A percentile compares a stretch with the other conserved stretches of the same genome.
phyloP scores from a whole-genome alignment of 768 basidiomycete genomes.

The Russula dissimulans region DNA sequence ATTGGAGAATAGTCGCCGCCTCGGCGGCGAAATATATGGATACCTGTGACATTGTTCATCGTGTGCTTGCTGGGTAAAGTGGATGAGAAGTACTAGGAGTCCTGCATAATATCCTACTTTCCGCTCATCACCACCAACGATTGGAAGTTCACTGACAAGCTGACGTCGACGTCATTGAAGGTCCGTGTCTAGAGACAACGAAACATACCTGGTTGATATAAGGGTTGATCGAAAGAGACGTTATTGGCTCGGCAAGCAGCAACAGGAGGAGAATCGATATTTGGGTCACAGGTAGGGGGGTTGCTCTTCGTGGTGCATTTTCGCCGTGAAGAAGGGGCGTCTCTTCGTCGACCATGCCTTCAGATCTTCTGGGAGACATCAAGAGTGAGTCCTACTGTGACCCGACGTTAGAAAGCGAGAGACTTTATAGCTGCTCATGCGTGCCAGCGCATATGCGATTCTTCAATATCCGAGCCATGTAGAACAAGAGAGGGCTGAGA shows the following conservation, averaged over 20 bases:
- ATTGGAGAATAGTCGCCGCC: slow-evolving; percentile 36
- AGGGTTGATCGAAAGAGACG: slow-evolving; percentile 32
- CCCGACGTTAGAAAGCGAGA: slow-evolving; percentile 19
- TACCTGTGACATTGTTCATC: slow-evolving; percentile 26
- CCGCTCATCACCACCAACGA: slow-evolving; percentile 36
- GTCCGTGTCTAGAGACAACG: too few species aligned
- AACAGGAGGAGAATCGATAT: slow-evolving; percentile 3
- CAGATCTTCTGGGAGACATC: slow-evolving; percentile 15
- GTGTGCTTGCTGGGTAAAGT: background rate
- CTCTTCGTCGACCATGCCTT: background rate
- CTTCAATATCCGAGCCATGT: slow-evolving; percentile 2
- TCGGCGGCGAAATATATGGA: slow-evolving; percentile 42
- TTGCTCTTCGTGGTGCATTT: background rate
- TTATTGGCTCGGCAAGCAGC: slow-evolving; percentile 4
- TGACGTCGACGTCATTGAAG: slow-evolving; percentile 14
- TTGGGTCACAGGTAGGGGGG: slow-evolving; percentile 8
- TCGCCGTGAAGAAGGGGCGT: background rate
- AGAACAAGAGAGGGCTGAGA: background rate
- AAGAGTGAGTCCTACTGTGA: slow-evolving; percentile 24
- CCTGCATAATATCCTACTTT: slow-evolving; percentile 44
- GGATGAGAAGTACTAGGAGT: slow-evolving; percentile 32
- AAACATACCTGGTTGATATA: slow-evolving; percentile 40
- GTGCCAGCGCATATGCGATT: slow-evolving; percentile 3
- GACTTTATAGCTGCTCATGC: slow-evolving; percentile 20
- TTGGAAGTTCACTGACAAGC: slow-evolving; percentile 35